A percentile compares a stretch with the other conserved stretches of the same genome.
Evolutionary conservation across 1,284 basidiomycete species (phyloP).

Genomic region (Inonotus obliquus): DNA sequence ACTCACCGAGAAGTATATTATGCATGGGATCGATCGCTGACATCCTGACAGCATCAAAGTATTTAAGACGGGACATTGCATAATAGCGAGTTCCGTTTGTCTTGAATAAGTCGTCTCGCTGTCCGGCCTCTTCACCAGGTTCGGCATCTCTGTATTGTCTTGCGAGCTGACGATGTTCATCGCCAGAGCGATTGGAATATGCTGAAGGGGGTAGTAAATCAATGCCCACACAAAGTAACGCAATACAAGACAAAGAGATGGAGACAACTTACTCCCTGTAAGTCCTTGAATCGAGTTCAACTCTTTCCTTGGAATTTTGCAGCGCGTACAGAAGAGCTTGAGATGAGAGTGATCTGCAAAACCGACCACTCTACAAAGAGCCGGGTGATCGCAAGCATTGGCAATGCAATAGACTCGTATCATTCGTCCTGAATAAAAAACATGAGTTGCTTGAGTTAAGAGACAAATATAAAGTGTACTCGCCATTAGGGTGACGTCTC

Average conservation of each 20-base stretch:
- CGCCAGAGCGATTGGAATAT: neutral
- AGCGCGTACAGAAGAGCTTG: constrained; percentile 4
- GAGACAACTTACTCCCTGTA: neutral
- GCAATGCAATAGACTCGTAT: constrained; percentile 10
- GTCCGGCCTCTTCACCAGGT: neutral
- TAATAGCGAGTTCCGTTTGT: neutral
- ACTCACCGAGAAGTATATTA: constrained; percentile 19
- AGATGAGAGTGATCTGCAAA: constrained; percentile 11
- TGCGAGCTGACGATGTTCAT: neutral
- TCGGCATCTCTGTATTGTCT: neutral
- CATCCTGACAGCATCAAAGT: constrained; percentile 19
- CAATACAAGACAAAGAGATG: neutral
- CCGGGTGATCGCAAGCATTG: constrained; percentile 14
- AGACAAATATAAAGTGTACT: neutral
- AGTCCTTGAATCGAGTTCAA: neutral
- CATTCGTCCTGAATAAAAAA: neutral
- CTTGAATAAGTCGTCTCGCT: neutral
- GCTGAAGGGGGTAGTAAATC: neutral
- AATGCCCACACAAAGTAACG: neutral
- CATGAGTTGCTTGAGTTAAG: neutral
- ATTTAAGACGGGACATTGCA: constrained; percentile 11
- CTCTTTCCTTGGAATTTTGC: neutral
- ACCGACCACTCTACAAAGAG: constrained; percentile 11
- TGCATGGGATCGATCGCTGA: constrained; percentile 20
- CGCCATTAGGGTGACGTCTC: neutral